Conservation (phyloP, 2,329 filamentous ascomycete species). For the Cytospora piceae region DNA sequence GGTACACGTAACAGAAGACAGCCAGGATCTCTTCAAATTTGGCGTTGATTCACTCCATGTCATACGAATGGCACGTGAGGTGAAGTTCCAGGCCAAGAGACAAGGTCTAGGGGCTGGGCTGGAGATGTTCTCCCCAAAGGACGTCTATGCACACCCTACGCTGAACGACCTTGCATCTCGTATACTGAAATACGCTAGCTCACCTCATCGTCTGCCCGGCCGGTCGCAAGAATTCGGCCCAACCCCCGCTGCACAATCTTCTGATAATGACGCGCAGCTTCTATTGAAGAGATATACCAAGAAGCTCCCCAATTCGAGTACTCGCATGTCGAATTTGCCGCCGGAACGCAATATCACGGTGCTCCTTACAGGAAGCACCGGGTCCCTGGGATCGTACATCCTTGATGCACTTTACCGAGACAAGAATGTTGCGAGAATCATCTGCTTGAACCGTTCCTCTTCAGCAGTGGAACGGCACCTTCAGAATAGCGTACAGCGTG, state of each 20-base stretch:
- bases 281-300: background rate
- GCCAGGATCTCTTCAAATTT: background rate
- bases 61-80: background rate
- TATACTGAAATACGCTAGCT: background rate
- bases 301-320: background rate
- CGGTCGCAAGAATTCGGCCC: background rate
- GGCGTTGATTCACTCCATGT: slow-evolving; percentile 1
- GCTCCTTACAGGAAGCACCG: slow-evolving; percentile 14
- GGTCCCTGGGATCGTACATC: slow-evolving; percentile 16
- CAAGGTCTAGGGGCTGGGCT: background rate
- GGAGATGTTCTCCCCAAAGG: slow-evolving; percentile 1
- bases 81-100: slow-evolving; percentile 3
- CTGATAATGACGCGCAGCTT: background rate
- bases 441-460: slow-evolving; percentile 12
- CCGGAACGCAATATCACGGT: slow-evolving; percentile 1
- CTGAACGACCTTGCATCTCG: slow-evolving; percentile 2
- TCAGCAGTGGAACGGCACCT: background rate
- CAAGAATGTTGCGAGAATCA: background rate
- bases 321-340: background rate
- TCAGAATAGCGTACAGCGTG: background rate
- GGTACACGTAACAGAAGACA: background rate
- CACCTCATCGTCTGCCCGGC: background rate
- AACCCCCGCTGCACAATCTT: background rate
- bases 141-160: background rate
- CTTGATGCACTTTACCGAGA: slow-evolving; percentile 2